Evolutionary conservation across 2,329 filamentous ascomycete species (phyloP).

Genomic region (Fusarium sp.): DNA sequence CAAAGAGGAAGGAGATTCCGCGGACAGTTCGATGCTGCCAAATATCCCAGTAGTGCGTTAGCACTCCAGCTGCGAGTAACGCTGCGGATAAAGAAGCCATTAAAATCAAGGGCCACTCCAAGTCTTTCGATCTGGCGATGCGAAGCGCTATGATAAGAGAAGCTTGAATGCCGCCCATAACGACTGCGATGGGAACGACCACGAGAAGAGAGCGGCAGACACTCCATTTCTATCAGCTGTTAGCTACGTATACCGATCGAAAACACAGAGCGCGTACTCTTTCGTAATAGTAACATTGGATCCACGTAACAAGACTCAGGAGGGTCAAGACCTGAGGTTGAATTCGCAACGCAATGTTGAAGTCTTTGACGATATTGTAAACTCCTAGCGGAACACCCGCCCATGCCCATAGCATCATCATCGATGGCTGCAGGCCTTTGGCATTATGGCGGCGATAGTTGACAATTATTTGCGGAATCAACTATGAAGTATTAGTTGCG

Average conservation of each 20-base stretch:
- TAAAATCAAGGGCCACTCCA: constrained; percentile 71
- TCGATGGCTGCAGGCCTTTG: constrained; percentile 71
- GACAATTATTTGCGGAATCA: constrained; percentile 76
- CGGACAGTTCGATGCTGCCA: constrained; percentile 72
- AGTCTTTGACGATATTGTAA: constrained; percentile 57
- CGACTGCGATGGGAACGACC: constrained; percentile 60
- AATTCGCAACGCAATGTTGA: constrained; percentile 56
- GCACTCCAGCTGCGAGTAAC: constrained; percentile 72
- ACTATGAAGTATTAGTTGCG: constrained; percentile 50
- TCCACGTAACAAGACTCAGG: constrained; percentile 57
- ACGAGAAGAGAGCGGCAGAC: constrained; percentile 60
- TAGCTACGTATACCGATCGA: not conserved
- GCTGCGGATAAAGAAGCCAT: constrained; percentile 74
- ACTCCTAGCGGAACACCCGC: constrained; percentile 74
- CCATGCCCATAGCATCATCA: constrained; percentile 79
- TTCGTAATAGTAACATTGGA: constrained; percentile 57
- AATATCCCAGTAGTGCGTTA: constrained; percentile 77
- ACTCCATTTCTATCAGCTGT: constrained; percentile 60
- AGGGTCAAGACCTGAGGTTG: constrained; percentile 58
- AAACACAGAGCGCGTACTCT: constrained; percentile 38
- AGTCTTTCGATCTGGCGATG: constrained; percentile 54
- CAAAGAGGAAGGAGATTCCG: constrained; percentile 78
- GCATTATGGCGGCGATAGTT: constrained; percentile 75
- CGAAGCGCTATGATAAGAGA: constrained; percentile 68
- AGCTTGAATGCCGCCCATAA: constrained; percentile 70